Evolutionary conservation across 306 rosid genomes (phyloP).

Genomic region (Vicia villosa): DNA sequence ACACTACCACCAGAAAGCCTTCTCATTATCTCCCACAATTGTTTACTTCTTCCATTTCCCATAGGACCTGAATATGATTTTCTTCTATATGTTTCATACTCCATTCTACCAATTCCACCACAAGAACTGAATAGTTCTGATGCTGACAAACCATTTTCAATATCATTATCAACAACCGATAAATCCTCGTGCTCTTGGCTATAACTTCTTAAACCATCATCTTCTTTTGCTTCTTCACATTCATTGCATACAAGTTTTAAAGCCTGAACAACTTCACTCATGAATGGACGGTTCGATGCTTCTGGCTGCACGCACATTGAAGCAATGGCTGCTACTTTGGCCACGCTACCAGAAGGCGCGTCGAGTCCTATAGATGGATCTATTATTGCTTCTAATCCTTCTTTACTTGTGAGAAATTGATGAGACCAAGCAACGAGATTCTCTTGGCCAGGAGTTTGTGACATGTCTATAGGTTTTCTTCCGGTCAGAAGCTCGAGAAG

Average conservation of each 20-base stretch:
- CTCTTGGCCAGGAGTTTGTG: constrained; percentile 88
- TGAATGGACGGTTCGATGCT: constrained; percentile 86
- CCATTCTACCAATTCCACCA: constrained; percentile 40
- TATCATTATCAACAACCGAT: constrained; percentile 50
- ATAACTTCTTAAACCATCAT: constrained; percentile 48
- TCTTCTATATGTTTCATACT: constrained; percentile 60
- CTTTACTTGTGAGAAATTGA: constrained; percentile 68
- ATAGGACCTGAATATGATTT: constrained; percentile 70
- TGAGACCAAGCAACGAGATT: constrained; percentile 86
- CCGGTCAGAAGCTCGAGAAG: constrained; percentile 86
- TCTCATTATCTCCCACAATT: constrained; percentile 67
- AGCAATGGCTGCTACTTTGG: constrained; percentile 91
- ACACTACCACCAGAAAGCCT: constrained; percentile 68
- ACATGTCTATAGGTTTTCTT: constrained; percentile 89
- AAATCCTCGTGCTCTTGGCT: constrained; percentile 52
- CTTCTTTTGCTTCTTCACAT: constrained; percentile 56
- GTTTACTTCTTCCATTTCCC: constrained; percentile 52
- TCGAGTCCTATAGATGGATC: constrained; percentile 60
- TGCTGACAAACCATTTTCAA: constrained; percentile 54
- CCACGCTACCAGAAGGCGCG: constrained; percentile 61
- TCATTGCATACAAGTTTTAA: constrained; percentile 77
- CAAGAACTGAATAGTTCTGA: constrained; percentile 59
- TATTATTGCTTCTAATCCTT: constrained; percentile 59
- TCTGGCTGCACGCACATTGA: constrained; percentile 92
- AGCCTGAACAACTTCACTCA: constrained; percentile 97